phyloP scores from a whole-genome alignment of 257 asterid species.

The Solanum dulcamara region DNA sequence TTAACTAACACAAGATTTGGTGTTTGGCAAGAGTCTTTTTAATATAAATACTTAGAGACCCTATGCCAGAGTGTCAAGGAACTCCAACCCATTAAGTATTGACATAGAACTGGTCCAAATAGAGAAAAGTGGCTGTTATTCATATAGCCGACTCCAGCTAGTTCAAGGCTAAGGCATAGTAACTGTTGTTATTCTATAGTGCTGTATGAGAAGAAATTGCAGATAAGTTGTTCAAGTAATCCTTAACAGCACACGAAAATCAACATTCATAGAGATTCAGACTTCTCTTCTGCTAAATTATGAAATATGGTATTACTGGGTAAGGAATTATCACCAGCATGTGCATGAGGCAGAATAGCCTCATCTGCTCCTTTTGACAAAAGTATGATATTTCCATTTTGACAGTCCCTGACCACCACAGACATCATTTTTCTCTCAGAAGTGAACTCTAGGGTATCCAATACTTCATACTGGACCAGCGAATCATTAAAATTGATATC shows the following conservation, averaged over 20 bases:
- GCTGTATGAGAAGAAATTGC: background rate
- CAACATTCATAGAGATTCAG: background rate
- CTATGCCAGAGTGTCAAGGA: background rate
- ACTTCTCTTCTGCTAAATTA: background rate
- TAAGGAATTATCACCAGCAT: slow-evolving; percentile 45
- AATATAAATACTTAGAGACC: background rate
- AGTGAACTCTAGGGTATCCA: slow-evolving; percentile 88
- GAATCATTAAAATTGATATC: slow-evolving; percentile 69
- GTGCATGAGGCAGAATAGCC: slow-evolving; percentile 69
- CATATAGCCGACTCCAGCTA: background rate
- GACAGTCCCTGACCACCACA: slow-evolving; percentile 67
- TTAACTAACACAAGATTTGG: background rate
- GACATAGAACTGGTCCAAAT: background rate
- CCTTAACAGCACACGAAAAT: background rate
- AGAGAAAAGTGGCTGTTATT: background rate
- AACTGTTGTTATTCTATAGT: background rate
- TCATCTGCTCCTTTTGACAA: slow-evolving; percentile 98
- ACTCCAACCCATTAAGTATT: background rate
- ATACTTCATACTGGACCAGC: slow-evolving; percentile 61
- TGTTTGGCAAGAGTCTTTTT: background rate
- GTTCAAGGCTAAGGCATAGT: background rate
- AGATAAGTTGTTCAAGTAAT: background rate
- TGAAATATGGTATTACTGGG: background rate
- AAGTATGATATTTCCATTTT: slow-evolving; percentile 55
- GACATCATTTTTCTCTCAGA: slow-evolving; percentile 98